Conservation (phyloP, 495 filamentous ascomycete species). For the Neurospora africana region DNA sequence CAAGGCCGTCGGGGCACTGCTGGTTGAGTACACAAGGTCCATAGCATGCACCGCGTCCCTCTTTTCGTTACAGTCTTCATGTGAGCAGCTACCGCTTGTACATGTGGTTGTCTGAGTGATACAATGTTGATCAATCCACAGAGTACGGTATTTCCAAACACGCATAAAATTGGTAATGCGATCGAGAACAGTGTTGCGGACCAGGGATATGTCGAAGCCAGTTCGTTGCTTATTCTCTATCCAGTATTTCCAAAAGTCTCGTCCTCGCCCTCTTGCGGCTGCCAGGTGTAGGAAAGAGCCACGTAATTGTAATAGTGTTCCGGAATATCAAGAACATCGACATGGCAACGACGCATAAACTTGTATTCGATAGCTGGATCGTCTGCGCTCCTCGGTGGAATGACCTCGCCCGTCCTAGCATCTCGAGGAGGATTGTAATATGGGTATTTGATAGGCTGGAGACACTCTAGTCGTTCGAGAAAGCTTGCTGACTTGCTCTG, state of each 20-base stretch:
- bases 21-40: background rate
- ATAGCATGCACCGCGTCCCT: background rate
- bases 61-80: background rate
- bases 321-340: background rate
- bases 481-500: background rate
- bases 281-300: background rate
- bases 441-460: background rate
- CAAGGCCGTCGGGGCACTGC: background rate
- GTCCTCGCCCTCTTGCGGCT: background rate
- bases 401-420: background rate
- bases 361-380: background rate
- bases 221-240: background rate
- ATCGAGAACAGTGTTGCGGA: background rate
- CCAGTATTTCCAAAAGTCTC: background rate
- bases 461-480: background rate
- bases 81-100: background rate
- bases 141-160: background rate
- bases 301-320: background rate
- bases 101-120: background rate
- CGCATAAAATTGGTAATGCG: background rate
- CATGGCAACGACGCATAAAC: background rate
- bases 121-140: background rate
- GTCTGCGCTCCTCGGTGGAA: background rate
- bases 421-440: background rate
- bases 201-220: background rate